These are phyloP conservation scores for Trametes sanguinea DNA, from an alignment of 768 basidiomycete genomes.

Conservation along the genomic window DNA sequence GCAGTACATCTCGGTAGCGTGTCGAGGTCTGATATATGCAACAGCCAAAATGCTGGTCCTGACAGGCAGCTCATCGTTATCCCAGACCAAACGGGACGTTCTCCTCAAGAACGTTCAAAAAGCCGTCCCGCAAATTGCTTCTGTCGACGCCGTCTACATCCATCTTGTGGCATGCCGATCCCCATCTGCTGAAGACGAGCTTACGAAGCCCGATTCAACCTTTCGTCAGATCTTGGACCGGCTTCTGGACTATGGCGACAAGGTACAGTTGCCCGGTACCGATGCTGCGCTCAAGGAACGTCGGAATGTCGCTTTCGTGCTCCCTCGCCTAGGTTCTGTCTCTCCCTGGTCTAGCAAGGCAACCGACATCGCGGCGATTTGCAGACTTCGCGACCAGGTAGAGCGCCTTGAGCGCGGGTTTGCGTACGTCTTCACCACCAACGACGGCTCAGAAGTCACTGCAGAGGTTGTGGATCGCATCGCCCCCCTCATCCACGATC, in stretches of 20 bases:
- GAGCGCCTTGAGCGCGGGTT: slow-evolving; percentile 86
- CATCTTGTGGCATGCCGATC: slow-evolving; percentile 78
- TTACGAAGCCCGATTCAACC: slow-evolving; percentile 46
- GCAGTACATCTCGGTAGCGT: no score
- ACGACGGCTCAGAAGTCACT: slow-evolving; percentile 43
- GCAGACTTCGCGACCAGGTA: slow-evolving; percentile 72
- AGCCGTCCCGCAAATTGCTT: slow-evolving; percentile 50
- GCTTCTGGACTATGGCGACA: slow-evolving; percentile 85
- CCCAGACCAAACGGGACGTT: slow-evolving; percentile 65
- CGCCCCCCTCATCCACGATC: slow-evolving; percentile 81
- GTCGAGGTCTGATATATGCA: background rate
- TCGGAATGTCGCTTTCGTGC: slow-evolving; percentile 62
- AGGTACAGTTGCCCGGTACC: slow-evolving; percentile 53
- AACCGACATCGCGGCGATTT: slow-evolving; percentile 89
- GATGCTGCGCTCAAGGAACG: slow-evolving; percentile 35
- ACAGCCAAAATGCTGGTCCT: slow-evolving; percentile 67
- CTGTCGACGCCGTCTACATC: slow-evolving; percentile 82
- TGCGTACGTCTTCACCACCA: slow-evolving; percentile 61
- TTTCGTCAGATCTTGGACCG: slow-evolving; percentile 59
- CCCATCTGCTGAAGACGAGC: slow-evolving; percentile 44
- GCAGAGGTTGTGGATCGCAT: slow-evolving; percentile 53
- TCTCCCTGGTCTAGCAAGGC: slow-evolving; percentile 99
- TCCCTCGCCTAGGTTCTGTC: slow-evolving; percentile 87
- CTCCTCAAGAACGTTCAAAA: slow-evolving; percentile 64
- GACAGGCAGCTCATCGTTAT: slow-evolving; percentile 74